Evolutionary conservation across 768 basidiomycete genomes (phyloP).

Genomic region (Suillus spraguei): DNA sequence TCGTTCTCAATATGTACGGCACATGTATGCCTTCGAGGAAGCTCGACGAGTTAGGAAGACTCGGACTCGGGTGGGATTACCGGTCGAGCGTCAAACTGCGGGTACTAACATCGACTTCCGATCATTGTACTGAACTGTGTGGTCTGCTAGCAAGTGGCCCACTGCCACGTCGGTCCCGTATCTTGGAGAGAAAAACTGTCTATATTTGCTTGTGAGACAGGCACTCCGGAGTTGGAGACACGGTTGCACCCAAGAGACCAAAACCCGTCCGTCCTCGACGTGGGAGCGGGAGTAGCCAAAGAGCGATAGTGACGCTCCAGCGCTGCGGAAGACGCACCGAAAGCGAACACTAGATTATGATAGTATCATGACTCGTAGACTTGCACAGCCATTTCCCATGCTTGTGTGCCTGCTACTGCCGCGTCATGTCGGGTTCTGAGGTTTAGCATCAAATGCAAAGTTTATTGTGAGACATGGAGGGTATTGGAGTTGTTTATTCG

Average conservation of each 20-base stretch:
- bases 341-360: neutral
- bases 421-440: conserved; percentile 5
- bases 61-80: conserved; percentile 9
- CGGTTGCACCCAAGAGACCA: conserved; percentile 10
- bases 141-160: neutral
- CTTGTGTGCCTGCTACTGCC: conserved; percentile 2
- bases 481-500: conserved; percentile 7
- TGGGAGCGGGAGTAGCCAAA: conserved; percentile 17
- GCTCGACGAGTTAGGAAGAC: neutral
- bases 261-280: conserved; percentile 17
- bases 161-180: conserved; percentile 20
- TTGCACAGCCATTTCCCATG: conserved; percentile 17
- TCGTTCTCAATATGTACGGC: conserved; percentile 13
- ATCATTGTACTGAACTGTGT: neutral
- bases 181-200: neutral
- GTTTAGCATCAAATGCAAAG: neutral
- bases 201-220: conserved; percentile 3
- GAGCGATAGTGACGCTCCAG: conserved; percentile 9
- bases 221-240: conserved; percentile 10
- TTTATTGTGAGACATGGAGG: conserved; percentile 5
- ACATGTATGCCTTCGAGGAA: neutral
- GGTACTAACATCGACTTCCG: conserved; percentile 12
- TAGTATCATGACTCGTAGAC: conserved; percentile 3
- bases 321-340: conserved; percentile 8
- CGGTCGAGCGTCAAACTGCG: conserved; percentile 11